Conservation (phyloP, 139 green algal genomes). For the Haematococcus lacustris region DNA sequence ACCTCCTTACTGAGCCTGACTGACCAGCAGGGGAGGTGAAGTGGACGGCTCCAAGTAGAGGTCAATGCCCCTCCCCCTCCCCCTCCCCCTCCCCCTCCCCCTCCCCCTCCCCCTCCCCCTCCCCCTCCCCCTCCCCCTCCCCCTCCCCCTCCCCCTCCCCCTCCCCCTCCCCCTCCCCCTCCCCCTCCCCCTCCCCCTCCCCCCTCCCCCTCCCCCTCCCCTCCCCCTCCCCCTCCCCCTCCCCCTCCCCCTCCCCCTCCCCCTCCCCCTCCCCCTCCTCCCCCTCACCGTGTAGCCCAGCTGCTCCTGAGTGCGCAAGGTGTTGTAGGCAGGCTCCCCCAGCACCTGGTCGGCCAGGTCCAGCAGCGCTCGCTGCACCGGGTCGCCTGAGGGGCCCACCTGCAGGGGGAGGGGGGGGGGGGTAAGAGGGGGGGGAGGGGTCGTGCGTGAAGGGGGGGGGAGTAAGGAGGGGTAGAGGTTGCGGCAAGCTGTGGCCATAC, state of each 20-base stretch:
- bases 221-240: neutral
- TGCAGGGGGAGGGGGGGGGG: no score
- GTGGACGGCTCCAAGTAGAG: no score
- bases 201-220: neutral
- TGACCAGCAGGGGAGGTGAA: neutral
- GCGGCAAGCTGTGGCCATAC: no score
- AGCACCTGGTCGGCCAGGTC: conserved; percentile 67
- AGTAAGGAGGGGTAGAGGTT: neutral
- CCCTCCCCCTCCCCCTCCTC: neutral
- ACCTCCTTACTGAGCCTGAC: neutral
- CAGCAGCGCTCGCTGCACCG: conserved; percentile 39
- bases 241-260: neutral
- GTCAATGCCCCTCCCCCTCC: neutral
- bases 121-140: neutral
- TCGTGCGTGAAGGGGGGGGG: neutral
- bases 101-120: neutral
- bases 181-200: neutral
- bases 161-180: neutral
- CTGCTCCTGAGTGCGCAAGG: conserved; percentile 90
- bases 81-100: neutral
- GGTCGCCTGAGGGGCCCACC: conserved; percentile 15
- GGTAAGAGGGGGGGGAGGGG: neutral
- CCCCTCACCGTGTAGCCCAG: conserved; percentile 69
- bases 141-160: neutral
- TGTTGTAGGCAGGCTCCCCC: conserved; percentile 75